A percentile compares a stretch with the other conserved stretches of the same genome.
phyloP scores from a whole-genome alignment of 495 filamentous ascomycete genomes.

The Haplographium delicatum region DNA sequence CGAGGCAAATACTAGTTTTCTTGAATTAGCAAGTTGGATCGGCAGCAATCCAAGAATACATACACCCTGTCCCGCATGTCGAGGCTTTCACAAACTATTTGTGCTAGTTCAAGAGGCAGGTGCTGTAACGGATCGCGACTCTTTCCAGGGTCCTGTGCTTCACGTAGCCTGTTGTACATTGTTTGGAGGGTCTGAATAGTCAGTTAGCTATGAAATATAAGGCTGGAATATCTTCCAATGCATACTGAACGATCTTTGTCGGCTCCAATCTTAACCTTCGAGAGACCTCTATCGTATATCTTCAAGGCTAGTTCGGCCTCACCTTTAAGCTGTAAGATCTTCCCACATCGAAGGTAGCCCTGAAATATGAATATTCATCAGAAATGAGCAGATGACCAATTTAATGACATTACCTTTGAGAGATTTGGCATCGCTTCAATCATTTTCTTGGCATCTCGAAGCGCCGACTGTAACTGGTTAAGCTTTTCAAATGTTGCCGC shows the following conservation, averaged over 20 bases:
- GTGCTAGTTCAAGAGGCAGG: constrained; percentile 22
- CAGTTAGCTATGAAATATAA: not conserved
- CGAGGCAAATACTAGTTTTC: constrained; percentile 18
- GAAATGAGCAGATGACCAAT: not conserved
- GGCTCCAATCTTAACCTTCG: constrained; percentile 24
- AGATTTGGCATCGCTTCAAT: constrained; percentile 23
- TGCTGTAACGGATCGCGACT: constrained; percentile 21
- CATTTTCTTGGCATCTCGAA: constrained; percentile 25
- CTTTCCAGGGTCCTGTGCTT: constrained; percentile 14
- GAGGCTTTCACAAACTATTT: constrained; percentile 20
- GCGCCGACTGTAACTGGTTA: constrained; percentile 16
- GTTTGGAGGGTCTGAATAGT: constrained; percentile 19
- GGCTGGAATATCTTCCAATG: not conserved
- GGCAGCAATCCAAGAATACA: not conserved
- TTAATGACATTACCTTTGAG: constrained; percentile 17
- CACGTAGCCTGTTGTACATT: constrained; percentile 21
- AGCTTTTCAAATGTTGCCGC: constrained; percentile 27
- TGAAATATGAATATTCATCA: constrained; percentile 2
- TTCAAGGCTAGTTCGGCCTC: constrained; percentile 23
- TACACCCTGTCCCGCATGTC: constrained; percentile 23
- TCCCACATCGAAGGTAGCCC: constrained; percentile 28
- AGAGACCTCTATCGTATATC: constrained; percentile 26
- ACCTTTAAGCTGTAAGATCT: constrained; percentile 21
- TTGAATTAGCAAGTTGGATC: not conserved
- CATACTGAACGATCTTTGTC: constrained; percentile 20